Conservation (phyloP, 2,329 filamentous ascomycete species). For the Ascochyta clinopodiicola region DNA sequence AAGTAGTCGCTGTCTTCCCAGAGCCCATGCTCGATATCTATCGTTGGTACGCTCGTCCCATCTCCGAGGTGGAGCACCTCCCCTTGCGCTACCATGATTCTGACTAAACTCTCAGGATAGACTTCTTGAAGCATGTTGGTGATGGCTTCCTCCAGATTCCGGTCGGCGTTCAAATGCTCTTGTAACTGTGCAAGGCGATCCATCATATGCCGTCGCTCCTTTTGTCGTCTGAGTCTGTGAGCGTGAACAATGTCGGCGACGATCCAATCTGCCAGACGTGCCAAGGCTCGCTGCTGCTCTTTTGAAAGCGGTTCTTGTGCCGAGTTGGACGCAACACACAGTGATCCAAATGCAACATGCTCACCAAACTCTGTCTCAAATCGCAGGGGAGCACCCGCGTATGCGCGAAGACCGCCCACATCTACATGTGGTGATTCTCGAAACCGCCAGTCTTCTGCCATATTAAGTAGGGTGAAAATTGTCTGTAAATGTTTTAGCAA, state of each 20-base stretch:
- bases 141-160: constrained; percentile 34
- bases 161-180: constrained; percentile 26
- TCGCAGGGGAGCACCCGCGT: constrained; percentile 52
- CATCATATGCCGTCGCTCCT: constrained; percentile 49
- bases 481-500: constrained; percentile 25
- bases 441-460: constrained; percentile 56
- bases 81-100: constrained; percentile 33
- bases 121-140: constrained; percentile 37
- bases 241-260: constrained; percentile 52
- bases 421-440: constrained; percentile 51
- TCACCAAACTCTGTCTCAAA: constrained; percentile 52
- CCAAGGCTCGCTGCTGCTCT: constrained; percentile 42
- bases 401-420: constrained; percentile 49
- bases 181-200: constrained; percentile 43
- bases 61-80: constrained; percentile 35
- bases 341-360: constrained; percentile 50
- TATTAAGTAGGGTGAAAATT: constrained; percentile 52
- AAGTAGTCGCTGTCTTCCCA: constrained; percentile 55
- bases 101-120: constrained; percentile 46
- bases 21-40: constrained; percentile 47
- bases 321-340: constrained; percentile 53
- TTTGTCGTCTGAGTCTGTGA: constrained; percentile 48
- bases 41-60: constrained; percentile 31
- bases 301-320: constrained; percentile 40
- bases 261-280: constrained; percentile 50